phyloP scores from a whole-genome alignment of 805 yeast genomes.

The Nakazawaea populi region DNA sequence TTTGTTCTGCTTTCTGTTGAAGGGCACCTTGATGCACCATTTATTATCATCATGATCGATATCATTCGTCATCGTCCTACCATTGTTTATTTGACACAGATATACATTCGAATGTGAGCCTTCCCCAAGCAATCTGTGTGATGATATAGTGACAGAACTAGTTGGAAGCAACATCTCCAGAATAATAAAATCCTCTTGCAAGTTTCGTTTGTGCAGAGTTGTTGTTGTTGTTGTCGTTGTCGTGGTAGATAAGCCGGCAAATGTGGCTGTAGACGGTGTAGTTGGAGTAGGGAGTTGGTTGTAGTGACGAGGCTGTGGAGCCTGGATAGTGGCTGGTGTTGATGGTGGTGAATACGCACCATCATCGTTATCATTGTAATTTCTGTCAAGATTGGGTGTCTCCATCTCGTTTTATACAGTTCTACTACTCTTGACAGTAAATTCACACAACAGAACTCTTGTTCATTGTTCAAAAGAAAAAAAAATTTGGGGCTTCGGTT shows the following conservation, averaged over 20 bases:
- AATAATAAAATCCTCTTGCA: constrained; percentile 4
- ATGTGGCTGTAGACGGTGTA: background rate
- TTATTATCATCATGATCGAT: background rate
- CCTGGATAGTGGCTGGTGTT: background rate
- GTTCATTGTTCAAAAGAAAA: no score
- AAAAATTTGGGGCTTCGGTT: no score
- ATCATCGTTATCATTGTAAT: no score
- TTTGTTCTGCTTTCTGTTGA: background rate
- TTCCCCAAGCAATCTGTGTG: background rate
- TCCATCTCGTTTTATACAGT: no score
- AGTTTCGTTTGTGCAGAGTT: background rate
- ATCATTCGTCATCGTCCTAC: background rate
- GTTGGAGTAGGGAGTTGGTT: constrained; percentile 2
- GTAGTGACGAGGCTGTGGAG: background rate
- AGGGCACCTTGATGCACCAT: constrained; percentile 1
- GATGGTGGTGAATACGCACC: background rate
- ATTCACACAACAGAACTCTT: no score
- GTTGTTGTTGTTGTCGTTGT: background rate
- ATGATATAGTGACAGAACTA: background rate
- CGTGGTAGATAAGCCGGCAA: background rate
- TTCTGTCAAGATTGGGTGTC: no score
- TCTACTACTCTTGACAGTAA: no score
- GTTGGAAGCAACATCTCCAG: background rate
- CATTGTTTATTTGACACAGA: background rate
- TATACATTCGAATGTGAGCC: constrained; percentile 3